Evolutionary conservation across 805 yeast species (phyloP), one percentile per base, ranked within the genome.

Genomic region (Candida sithepensis): DNA sequence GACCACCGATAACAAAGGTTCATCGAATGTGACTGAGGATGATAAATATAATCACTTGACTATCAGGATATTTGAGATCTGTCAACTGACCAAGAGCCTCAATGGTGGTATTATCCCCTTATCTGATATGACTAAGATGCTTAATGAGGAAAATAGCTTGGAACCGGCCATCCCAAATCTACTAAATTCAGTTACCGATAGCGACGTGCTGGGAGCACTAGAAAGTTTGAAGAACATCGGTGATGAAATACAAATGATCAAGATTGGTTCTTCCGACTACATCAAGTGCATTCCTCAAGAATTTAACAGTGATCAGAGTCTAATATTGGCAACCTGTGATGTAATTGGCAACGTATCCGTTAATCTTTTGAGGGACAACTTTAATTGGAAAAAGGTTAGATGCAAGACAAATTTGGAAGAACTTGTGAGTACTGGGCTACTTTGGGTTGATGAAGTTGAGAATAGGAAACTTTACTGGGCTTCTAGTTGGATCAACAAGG

Each of bases 101-200:
- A 91, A 88, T 60, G 97, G 97, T 14, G 97, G 97, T 0, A 70
- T 89, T 13, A 77, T 90, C 20, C 71, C 87, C 0, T 69, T 88
- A 22, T 71, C 77, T 34, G 85, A 82, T 48, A 64, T 85, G 24
- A 59, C 72, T 18, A 59, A 60, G 4, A 56, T 68, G 13, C 60
- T 70, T 48, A 58, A 50, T 16, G 43, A 54, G 14, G 19, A 65
- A 47, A 61, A 49, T 53, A 67, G 54, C 21, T 10, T 59, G 69
- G 19, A 63, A 63, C 28, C 24, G n/a, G 14, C 23, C 13, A 33
- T 39, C 13, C 28, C 45, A 4, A 39, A 12, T 21, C 16, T 23
- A 8, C 24, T 30, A 8, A 23, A 20, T 13, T 20, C 32, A 4
- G 22, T 44, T 14, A 39, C 23, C 0, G 76, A 73, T 32, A 65